A percentile compares a stretch with the other conserved stretches of the same genome.
These are phyloP conservation scores for Rhizophora mangle DNA, from an alignment of 345 rosid genomes.

Conservation along the genomic window DNA sequence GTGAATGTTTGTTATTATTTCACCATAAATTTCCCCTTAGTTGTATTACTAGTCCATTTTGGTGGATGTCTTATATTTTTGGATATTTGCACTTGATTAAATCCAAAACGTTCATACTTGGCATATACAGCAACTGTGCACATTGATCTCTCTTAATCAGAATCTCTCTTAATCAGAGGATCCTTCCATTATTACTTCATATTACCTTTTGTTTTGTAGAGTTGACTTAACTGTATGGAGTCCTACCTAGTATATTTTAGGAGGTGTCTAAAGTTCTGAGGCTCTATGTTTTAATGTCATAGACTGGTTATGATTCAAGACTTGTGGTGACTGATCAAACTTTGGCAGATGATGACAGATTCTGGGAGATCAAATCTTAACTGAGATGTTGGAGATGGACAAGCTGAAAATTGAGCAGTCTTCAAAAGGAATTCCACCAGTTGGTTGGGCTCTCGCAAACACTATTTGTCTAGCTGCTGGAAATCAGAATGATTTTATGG, in stretches of 20 bases:
- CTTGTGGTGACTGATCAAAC: constrained; percentile 67
- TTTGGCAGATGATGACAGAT: constrained; percentile 95
- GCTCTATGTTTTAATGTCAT: constrained; percentile 4
- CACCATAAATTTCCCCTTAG: not conserved
- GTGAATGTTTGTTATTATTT: no score
- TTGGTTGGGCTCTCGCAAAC: constrained; percentile 91
- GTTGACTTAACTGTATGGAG: no score
- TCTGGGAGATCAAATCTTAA: constrained; percentile 49
- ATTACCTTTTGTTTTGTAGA: no score
- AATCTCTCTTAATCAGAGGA: no score
- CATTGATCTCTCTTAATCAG: no score
- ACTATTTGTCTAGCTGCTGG: constrained; percentile 60
- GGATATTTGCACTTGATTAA: no score
- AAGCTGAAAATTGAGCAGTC: constrained; percentile 34
- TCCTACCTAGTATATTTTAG: not conserved
- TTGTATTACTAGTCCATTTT: not conserved
- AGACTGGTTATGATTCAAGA: constrained; percentile 27
- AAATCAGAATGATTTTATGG: constrained; percentile 58
- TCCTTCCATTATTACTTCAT: no score
- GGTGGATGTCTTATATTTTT: no score
- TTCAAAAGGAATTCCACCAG: constrained; percentile 54
- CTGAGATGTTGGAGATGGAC: constrained; percentile 49
- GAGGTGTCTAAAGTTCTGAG: constrained; percentile 1
- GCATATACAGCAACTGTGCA: no score
- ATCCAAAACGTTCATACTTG: no score